Evolutionary conservation across 352 stramenopile species (phyloP), one percentile per base, ranked within the genome.

Genomic region (Phytophthora pinifolia): DNA sequence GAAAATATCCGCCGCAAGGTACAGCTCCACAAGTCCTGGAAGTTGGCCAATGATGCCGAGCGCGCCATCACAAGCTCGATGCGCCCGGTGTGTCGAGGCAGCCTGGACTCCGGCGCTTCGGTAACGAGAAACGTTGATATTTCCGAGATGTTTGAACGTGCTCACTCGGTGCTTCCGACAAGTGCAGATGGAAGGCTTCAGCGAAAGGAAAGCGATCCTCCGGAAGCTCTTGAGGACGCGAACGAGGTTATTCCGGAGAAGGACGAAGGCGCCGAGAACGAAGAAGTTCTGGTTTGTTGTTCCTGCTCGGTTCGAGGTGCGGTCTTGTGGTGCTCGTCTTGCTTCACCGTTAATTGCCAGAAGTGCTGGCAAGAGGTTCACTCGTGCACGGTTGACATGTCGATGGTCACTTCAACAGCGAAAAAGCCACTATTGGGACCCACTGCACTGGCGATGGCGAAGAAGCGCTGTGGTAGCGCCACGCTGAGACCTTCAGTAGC

Each of bases 1-100:
- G 59, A 62, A 15, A 87, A 78, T 46, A 76, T 86, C 13, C 76
- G 67, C 3, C 72, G 67, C 25, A 80, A 80, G 37, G 49, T 86
- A 13, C 79, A 79, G 32, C 64, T 89, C 0, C 74, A 77, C 37
- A 74, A 76, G 25, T 89, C 79, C 14, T 89, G 79, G 79, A 72
- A 79, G 39, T 64, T 67, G 13, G 59, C 54, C 2, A 38, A 58
- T n/a, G 36, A 59, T 3, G 32, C 27, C 8, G 38, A 46, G 14
- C 20, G 29, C 2, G 27, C 29, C 14, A 14, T 29, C 7, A 50
- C 46, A 20, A 66, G 36, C 12, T 49, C 15, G 20, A 53, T 38
- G n/a, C 20, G 29, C 8, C 27, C 48, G 29, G 20, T 54, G 33
- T 47, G 51, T 45, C 38, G 15, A 31, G 38, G 37, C 27, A 46